Percentiles rank a stretch among this genome's conserved stretches.
phyloP scores from a whole-genome alignment of 2,329 filamentous ascomycete species.

The Verticillium zaregamsianum region DNA sequence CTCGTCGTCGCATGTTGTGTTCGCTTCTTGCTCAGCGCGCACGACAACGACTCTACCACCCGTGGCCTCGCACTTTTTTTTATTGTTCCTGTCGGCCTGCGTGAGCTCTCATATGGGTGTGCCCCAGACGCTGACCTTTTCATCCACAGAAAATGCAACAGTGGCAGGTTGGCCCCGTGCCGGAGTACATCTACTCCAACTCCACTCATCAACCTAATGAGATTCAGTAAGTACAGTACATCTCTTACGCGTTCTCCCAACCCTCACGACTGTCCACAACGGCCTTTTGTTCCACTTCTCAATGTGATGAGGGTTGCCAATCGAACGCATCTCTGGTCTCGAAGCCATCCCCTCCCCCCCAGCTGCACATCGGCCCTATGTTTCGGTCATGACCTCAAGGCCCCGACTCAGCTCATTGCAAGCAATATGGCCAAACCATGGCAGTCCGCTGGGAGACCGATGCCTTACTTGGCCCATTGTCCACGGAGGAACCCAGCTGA shows the following conservation, averaged over 20 bases:
- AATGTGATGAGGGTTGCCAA: background rate
- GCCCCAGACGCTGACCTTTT: slow-evolving; percentile 4
- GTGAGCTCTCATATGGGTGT: background rate
- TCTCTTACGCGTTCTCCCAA: slow-evolving; percentile 8
- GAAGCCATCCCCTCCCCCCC: no score
- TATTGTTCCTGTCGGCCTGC: background rate
- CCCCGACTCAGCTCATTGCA: no score
- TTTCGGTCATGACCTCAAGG: no score
- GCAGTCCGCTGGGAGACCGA: background rate
- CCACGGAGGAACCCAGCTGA: slow-evolving; percentile 28
- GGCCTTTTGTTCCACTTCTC: slow-evolving; percentile 3
- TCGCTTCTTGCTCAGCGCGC: no score
- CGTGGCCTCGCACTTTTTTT: background rate
- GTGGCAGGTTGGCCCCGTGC: slow-evolving; percentile 58
- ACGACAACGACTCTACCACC: background rate
- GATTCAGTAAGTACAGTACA: slow-evolving; percentile 49
- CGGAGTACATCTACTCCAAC: slow-evolving; percentile 53
- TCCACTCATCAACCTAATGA: slow-evolving; percentile 50
- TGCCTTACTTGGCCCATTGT: background rate
- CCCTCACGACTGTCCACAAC: slow-evolving; percentile 1
- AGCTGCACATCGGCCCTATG: no score
- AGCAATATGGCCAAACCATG: no score
- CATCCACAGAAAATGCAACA: slow-evolving; percentile 52
- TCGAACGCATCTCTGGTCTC: no score
- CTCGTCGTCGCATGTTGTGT: background rate